A percentile compares a stretch with the other conserved stretches of the same genome.
phyloP scores from a whole-genome alignment of 192 early-diverging fungal species.

The Chytriomyces confervae region DNA sequence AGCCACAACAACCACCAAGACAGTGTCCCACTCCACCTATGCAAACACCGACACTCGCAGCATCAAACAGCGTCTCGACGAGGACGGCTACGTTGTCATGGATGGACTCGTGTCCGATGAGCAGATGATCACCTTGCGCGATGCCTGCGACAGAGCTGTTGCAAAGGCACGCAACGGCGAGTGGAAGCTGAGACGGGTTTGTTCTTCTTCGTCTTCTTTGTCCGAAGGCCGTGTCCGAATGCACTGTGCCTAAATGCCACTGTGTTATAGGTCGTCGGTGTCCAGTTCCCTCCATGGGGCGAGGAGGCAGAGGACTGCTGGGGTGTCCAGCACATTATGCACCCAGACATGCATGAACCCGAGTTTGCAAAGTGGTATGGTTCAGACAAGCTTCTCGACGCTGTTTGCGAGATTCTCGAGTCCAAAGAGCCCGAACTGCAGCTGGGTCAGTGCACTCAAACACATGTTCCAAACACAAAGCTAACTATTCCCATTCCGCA shows the following conservation, averaged over 20 bases:
- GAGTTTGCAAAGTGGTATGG: conserved; percentile 58
- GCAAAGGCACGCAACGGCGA: conserved; percentile 47
- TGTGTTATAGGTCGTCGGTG: conserved; percentile 46
- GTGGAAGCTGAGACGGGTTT: conserved; percentile 46
- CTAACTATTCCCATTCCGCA: background rate
- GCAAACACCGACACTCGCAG: background rate
- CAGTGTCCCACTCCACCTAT: background rate
- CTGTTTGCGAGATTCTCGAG: conserved; percentile 50
- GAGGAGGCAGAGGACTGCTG: conserved; percentile 51
- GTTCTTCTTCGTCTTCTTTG: background rate
- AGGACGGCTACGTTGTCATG: conserved; percentile 54
- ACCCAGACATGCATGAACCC: conserved; percentile 53
- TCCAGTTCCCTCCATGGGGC: conserved; percentile 57
- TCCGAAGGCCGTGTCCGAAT: background rate
- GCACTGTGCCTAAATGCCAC: background rate
- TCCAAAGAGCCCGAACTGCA: conserved; percentile 45
- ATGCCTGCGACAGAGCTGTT: conserved; percentile 47
- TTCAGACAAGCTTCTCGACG: conserved; percentile 39
- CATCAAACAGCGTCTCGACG: conserved; percentile 35
- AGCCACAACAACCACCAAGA: background rate
- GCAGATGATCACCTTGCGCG: conserved; percentile 39
- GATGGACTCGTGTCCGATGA: conserved; percentile 49
- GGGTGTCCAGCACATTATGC: conserved; percentile 57
- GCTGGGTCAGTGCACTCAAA: conserved; percentile 34
- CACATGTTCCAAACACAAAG: background rate